A percentile compares a stretch with the other conserved stretches of the same genome.
Conservation (phyloP, 106 monocot species). For the Dendrobium huoshanense region DNA sequence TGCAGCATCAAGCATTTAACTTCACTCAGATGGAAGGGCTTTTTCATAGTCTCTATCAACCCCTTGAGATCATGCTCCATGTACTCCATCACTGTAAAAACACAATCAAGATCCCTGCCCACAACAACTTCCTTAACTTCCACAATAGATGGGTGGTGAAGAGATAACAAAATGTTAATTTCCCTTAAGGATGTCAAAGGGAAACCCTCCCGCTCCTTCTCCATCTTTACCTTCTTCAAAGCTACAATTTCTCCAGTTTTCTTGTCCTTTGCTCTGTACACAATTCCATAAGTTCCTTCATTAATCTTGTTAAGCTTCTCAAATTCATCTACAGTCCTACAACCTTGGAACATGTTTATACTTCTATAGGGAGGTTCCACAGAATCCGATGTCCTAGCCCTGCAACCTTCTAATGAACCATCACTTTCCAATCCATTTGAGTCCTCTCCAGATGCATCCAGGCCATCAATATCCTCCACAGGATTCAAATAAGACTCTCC, state of each 20-base stretch:
- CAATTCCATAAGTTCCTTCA: constrained; percentile 81
- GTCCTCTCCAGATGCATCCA: constrained; percentile 13
- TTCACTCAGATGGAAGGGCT: constrained; percentile 71
- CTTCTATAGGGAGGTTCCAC: constrained; percentile 37
- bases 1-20: constrained; percentile 79
- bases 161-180: constrained; percentile 66
- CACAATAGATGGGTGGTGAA: constrained; percentile 70
- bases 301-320: constrained; percentile 74
- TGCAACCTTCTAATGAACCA: constrained; percentile 1
- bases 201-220: constrained; percentile 75
- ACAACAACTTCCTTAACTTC: constrained; percentile 85
- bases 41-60: constrained; percentile 69
- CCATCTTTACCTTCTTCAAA: constrained; percentile 89
- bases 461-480: constrained; percentile 14
- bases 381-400: constrained; percentile 23
- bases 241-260: constrained; percentile 69
- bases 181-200: constrained; percentile 66
- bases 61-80: constrained; percentile 78
- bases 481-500: constrained; percentile 10
- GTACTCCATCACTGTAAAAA: constrained; percentile 86
- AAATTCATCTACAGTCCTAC: constrained; percentile 81
- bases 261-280: constrained; percentile 74
- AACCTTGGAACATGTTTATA: constrained; percentile 66
- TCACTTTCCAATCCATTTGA: constrained; percentile 12
- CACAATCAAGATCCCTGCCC: constrained; percentile 55